A percentile compares a stretch with the other conserved stretches of the same genome.
Evolutionary conservation across 2,329 filamentous ascomycete genomes (phyloP).

Genomic region (Thielaviopsis musarum): DNA sequence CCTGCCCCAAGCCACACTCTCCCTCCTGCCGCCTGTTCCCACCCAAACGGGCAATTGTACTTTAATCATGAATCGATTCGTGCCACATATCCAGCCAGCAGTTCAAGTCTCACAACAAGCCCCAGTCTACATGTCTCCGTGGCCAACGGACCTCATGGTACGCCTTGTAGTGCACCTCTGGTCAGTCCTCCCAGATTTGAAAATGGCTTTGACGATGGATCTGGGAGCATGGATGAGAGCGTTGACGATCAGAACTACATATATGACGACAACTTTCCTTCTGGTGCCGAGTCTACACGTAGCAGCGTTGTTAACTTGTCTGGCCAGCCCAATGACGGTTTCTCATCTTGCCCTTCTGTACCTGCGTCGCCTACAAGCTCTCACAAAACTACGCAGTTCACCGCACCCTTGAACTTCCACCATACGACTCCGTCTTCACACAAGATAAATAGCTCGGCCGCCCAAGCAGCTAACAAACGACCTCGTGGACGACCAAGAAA

Average conservation of each 20-base stretch:
- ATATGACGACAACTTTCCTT: not conserved
- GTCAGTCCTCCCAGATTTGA: not conserved
- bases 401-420: not conserved
- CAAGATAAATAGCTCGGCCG: not conserved
- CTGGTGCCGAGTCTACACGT: not conserved
- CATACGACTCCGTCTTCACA: not conserved
- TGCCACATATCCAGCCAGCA: not conserved
- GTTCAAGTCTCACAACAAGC: not conserved
- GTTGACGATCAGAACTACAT: not conserved
- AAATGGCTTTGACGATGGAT: not conserved
- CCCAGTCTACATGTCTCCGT: not conserved
- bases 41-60: not conserved
- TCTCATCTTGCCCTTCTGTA: not conserved
- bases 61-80: not conserved
- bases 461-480: conserved; percentile 35
- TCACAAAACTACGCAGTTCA: too few species aligned
- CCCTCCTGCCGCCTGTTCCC: not conserved
- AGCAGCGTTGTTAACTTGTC: not conserved
- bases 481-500: conserved; percentile 71
- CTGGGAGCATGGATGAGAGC: not conserved
- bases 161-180: not conserved
- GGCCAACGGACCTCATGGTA: not conserved
- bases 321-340: not conserved
- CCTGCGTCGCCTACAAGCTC: not conserved
- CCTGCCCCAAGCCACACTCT: not conserved